These are phyloP conservation scores for Komagataella ulmi DNA, from an alignment of 805 yeast genomes.

Conservation along the genomic window DNA sequence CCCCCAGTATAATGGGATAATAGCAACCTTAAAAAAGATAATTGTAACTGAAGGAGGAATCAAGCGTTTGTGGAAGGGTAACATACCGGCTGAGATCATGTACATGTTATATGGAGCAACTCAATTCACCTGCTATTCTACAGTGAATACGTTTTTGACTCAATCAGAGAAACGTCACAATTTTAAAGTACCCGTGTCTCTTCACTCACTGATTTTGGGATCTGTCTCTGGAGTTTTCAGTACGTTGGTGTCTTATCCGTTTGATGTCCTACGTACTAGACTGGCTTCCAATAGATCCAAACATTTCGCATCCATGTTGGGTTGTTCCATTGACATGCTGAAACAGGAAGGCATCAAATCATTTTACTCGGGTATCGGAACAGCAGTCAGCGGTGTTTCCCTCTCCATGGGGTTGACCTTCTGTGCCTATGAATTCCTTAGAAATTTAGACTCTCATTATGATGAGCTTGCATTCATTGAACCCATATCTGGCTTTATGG, in stretches of 20 bases:
- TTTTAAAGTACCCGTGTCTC: constrained; percentile 17
- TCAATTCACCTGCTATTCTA: constrained; percentile 67
- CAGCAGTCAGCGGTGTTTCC: constrained; percentile 50
- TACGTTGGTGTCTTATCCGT: constrained; percentile 70
- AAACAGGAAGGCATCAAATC: constrained; percentile 25
- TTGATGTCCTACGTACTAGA: constrained; percentile 80
- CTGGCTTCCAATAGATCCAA: constrained; percentile 49
- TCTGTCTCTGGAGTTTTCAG: constrained; percentile 66
- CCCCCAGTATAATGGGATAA: constrained; percentile 20
- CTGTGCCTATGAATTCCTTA: constrained; percentile 41
- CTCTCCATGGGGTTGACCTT: constrained; percentile 67
- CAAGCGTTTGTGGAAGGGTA: constrained; percentile 88
- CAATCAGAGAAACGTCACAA: constrained; percentile 12
- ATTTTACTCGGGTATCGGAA: constrained; percentile 33
- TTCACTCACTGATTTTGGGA: constrained; percentile 50
- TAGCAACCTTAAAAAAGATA: constrained; percentile 27
- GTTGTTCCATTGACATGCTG: constrained; percentile 21
- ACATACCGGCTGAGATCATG: constrained; percentile 81
- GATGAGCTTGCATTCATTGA: constrained; percentile 27
- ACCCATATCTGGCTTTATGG: constrained; percentile 54
- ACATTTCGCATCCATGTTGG: constrained; percentile 18
- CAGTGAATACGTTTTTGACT: constrained; percentile 31
- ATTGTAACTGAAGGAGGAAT: constrained; percentile 51
- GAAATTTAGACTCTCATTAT: constrained; percentile 9
- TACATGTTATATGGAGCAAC: constrained; percentile 75